A percentile compares a stretch with the other conserved stretches of the same genome.
phyloP scores from a whole-genome alignment of 2,329 filamentous ascomycete genomes.

The Huntiella bhutanensis region DNA sequence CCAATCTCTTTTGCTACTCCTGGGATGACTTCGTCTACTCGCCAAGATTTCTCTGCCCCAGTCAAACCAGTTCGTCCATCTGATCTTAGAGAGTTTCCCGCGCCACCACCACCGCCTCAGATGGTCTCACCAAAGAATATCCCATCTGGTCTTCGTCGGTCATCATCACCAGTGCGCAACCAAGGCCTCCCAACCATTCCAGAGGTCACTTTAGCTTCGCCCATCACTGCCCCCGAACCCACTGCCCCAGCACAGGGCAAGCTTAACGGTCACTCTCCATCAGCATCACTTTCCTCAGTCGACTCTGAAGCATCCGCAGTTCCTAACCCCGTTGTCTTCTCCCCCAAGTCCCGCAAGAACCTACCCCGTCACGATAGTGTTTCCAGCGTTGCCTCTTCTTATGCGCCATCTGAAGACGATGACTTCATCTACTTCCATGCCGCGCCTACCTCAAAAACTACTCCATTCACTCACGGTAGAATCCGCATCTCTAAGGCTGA shows the following conservation, averaged over 20 bases:
- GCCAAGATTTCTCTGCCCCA: conserved; percentile 14
- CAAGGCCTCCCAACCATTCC: conserved; percentile 24
- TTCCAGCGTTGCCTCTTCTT: conserved; percentile 5
- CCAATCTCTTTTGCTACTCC: neutral
- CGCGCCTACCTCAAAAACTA: conserved; percentile 29
- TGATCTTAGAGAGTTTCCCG: conserved; percentile 24
- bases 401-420: conserved; percentile 20
- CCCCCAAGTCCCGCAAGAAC: neutral
- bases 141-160: neutral
- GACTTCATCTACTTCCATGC: conserved; percentile 30
- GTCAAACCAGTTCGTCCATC: conserved; percentile 13
- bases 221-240: conserved; percentile 23
- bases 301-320: conserved; percentile 4
- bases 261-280: neutral
- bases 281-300: conserved; percentile 1
- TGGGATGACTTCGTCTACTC: conserved; percentile 12
- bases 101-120: conserved; percentile 15
- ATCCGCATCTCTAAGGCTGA: conserved; percentile 33
- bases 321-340: neutral
- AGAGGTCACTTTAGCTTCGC: conserved; percentile 18
- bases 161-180: conserved; percentile 10
- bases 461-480: conserved; percentile 35
- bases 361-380: neutral
- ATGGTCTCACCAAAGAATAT: neutral
- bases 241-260: conserved; percentile 14